Base-by-base conservation (phyloP, 2,329 filamentous ascomycete species). In the Cladosporium sp. region DNA sequence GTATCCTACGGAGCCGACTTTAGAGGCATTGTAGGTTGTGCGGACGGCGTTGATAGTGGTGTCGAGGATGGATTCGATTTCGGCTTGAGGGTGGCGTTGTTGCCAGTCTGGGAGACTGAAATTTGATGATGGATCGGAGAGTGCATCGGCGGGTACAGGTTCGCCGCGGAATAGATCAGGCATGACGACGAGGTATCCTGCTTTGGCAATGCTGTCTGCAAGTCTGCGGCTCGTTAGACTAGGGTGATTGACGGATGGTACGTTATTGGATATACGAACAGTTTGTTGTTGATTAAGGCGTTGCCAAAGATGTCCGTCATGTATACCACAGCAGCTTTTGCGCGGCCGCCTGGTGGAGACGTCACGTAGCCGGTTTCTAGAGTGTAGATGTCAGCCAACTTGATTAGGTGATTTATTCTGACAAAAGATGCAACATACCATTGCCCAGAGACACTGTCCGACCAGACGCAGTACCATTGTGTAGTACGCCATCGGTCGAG, bases 1-100 rank as follows among this genome's bases (percentile, higher is more conserved):
- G 69, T 89, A 89, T 0, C 86, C 86, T 0, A 83, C 78, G 12
- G 74, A 78, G 1, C 79, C 85, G 30, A 90, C 69, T 55, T 77
- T 79, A 64, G 78, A 80, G 39, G 78, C 59, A 4, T 62, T 62
- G 32, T 65, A 70, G 45, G 80, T 73, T 46, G 75, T 72, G 53
- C 77, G 77, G 61, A 86, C 76, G 42, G 72, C 73, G 27, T 30
- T 49, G 36, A 59, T 40, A 7, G 57, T 47, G 38, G 67, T 63
- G n/a, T 69, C 69, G 48, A 80, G 67, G 47, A 78, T 71, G 7
- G 71, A 67, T 45, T 79, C 75, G 1, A 74, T 72, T 7, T 63
- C 64, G 5, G 64, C 59, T 13, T 69, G 62, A 0, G 64, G 58
- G 59, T 78, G 76, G 3, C 61, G 78, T 62, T 58, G 59, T 3